These are phyloP conservation scores for Zopfochytrium polystomum DNA, from an alignment of 371 early-diverging fungal genomes.

Conservation along the genomic window DNA sequence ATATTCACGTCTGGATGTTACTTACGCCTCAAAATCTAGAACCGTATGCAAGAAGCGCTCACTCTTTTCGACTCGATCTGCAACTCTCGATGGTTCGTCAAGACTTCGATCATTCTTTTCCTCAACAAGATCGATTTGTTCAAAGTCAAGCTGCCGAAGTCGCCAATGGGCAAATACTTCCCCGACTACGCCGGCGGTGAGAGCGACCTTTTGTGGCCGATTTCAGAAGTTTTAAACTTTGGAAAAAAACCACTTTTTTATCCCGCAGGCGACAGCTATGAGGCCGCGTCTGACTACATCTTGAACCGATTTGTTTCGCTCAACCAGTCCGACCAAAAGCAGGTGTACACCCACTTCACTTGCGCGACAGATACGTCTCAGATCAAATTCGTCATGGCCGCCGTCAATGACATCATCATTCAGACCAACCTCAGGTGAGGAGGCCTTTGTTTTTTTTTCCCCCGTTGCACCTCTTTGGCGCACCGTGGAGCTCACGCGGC, in stretches of 20 bases:
- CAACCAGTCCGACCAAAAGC: slow-evolving; percentile 27
- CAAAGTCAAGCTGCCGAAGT: slow-evolving; percentile 77
- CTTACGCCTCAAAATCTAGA: slow-evolving; percentile 45
- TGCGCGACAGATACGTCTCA: slow-evolving; percentile 96
- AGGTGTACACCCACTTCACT: slow-evolving; percentile 30
- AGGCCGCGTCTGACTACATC: slow-evolving; percentile 26
- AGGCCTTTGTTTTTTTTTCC: neutral
- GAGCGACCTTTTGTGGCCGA: neutral
- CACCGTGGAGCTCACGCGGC: no score
- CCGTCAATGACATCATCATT: slow-evolving; percentile 89
- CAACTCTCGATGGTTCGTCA: slow-evolving; percentile 90
- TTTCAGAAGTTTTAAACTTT: neutral
- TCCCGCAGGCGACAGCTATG: slow-evolving; percentile 23
- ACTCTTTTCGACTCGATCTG: slow-evolving; percentile 94
- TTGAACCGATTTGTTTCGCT: slow-evolving; percentile 27
- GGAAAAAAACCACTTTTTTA: neutral
- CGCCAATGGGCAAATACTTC: slow-evolving; percentile 78
- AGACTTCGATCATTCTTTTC: slow-evolving; percentile 91
- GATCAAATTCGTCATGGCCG: slow-evolving; percentile 89
- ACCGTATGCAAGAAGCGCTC: slow-evolving; percentile 94
- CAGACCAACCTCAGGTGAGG: slow-evolving; percentile 23
- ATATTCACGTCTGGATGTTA: neutral
- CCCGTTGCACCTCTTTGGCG: slow-evolving; percentile 8
- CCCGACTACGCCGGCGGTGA: slow-evolving; percentile 69
- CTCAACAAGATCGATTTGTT: slow-evolving; percentile 96